Conservation (phyloP, 441 rosid species). For the Jatropha podagrica region DNA sequence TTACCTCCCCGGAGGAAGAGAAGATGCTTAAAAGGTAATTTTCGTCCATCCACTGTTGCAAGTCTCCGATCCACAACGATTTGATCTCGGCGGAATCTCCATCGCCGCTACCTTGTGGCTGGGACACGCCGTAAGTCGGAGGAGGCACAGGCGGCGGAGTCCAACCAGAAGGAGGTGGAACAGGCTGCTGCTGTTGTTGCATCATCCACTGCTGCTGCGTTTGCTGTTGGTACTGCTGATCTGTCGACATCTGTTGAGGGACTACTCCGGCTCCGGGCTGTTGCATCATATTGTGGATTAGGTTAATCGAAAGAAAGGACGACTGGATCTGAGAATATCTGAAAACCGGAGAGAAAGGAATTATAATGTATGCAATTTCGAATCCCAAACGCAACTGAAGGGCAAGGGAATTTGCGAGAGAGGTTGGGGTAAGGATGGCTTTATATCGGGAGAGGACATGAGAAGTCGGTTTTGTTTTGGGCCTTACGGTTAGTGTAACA, state of each 20-base stretch:
- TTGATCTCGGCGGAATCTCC: slow-evolving; percentile 56
- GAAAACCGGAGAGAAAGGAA: neutral
- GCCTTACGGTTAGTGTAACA: neutral
- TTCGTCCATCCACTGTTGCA: slow-evolving; percentile 95
- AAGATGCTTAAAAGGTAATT: slow-evolving; percentile 56
- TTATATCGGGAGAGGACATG: neutral
- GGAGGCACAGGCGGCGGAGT: slow-evolving; percentile 66
- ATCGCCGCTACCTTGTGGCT: slow-evolving; percentile 32
- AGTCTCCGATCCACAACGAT: slow-evolving; percentile 87
- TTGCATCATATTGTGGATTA: slow-evolving; percentile 64
- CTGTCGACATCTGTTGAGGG: slow-evolving; percentile 36
- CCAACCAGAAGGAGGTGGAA: slow-evolving; percentile 69
- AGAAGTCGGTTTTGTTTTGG: neutral
- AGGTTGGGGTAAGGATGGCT: neutral
- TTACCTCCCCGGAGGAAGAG: slow-evolving; percentile 62
- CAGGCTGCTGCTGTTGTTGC: slow-evolving; percentile 56
- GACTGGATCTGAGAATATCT: slow-evolving; percentile 21
- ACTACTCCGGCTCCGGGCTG: slow-evolving; percentile 66
- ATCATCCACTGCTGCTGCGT: slow-evolving; percentile 59
- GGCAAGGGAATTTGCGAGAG: neutral
- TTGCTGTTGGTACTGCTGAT: slow-evolving; percentile 45
- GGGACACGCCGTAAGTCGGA: slow-evolving; percentile 35
- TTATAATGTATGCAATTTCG: neutral
- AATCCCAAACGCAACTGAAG: slow-evolving; percentile 10
- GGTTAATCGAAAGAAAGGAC: slow-evolving; percentile 6